Evolutionary conservation across 1,284 basidiomycete genomes (phyloP).

Genomic region (Trichosporon sp.): DNA sequence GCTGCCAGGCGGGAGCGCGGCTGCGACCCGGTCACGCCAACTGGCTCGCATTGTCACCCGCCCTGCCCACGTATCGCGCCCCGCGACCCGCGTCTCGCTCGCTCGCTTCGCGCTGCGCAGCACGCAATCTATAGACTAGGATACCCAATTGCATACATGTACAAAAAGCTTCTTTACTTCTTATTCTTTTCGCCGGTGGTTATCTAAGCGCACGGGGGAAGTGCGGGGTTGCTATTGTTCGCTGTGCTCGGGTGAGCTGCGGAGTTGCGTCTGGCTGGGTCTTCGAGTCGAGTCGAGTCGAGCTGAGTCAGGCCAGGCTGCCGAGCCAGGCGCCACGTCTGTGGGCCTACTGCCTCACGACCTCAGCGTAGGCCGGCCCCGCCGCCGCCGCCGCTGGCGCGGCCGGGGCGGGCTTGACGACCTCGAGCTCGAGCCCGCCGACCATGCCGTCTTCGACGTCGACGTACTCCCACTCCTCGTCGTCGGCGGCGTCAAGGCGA

Average conservation of each 20-base stretch:
- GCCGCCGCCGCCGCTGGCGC: neutral
- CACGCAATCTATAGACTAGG: neutral
- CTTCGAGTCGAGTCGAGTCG: no score
- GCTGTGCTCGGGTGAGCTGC: neutral
- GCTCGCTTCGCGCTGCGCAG: neutral
- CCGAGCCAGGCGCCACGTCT: neutral
- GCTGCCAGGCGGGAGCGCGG: no score
- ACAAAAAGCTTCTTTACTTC: neutral
- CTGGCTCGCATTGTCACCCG: no score
- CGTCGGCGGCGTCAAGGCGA: conserved; percentile 25
- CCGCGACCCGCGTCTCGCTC: neutral
- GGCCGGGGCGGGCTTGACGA: neutral
- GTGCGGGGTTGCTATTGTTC: no score
- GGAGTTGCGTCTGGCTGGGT: no score
- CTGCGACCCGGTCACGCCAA: no score
- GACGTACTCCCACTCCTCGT: conserved; percentile 43
- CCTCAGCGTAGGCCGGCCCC: neutral
- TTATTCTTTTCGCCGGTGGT: neutral
- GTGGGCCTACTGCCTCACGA: neutral
- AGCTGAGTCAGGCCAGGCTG: neutral
- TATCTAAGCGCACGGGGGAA: neutral
- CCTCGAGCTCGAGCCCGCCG: conserved; percentile 39
- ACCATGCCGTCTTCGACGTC: conserved; percentile 33
- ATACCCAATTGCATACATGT: neutral
- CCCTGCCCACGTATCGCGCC: no score